phyloP scores from a whole-genome alignment of 2,329 filamentous ascomycete genomes.

The Macrophomina pseudophaseolina region DNA sequence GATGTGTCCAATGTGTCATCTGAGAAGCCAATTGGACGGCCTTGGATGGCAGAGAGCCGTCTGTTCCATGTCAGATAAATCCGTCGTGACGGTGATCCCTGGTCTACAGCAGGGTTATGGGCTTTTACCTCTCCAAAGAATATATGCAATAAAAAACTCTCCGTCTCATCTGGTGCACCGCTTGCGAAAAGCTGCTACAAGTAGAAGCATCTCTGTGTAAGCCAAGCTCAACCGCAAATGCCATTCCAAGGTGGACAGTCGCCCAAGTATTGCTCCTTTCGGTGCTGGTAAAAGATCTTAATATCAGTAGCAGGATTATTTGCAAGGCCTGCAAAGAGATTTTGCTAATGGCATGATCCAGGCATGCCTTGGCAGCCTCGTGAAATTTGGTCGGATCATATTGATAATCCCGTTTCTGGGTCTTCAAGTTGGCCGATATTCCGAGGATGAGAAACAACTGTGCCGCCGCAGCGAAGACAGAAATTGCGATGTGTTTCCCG shows the following conservation, averaged over 20 bases:
- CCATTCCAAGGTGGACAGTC: slow-evolving; percentile 43
- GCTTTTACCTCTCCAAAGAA: slow-evolving; percentile 40
- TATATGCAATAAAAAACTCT: slow-evolving; percentile 46
- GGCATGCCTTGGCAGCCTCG: slow-evolving; percentile 35
- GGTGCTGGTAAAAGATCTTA: slow-evolving; percentile 42
- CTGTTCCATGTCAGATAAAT: not conserved
- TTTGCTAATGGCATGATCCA: not conserved
- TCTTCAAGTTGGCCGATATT: slow-evolving; percentile 43
- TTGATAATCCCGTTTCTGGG: slow-evolving; percentile 42
- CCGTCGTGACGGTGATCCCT: not conserved
- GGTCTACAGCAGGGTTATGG: too few relatives aligned
- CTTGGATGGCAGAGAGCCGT: slow-evolving; percentile 39
- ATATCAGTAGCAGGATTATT: slow-evolving; percentile 42
- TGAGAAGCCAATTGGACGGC: slow-evolving; percentile 44
- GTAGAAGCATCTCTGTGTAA: slow-evolving; percentile 40
- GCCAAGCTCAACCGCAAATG: slow-evolving; percentile 46
- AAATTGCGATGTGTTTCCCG: slow-evolving; percentile 12
- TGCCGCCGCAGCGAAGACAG: slow-evolving; percentile 37
- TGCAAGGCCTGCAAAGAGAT: slow-evolving; percentile 29
- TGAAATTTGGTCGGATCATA: slow-evolving; percentile 43
- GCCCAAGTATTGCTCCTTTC: slow-evolving; percentile 45
- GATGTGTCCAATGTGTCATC: slow-evolving; percentile 47
- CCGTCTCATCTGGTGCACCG: slow-evolving; percentile 30
- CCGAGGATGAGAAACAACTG: slow-evolving; percentile 46
- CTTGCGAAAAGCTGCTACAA: slow-evolving; percentile 29